Percentiles rank a stretch among this genome's conserved stretches.
These are phyloP conservation scores for Amaranthus palmeri DNA, from an alignment of 148 eudicot genomes.

Conservation along the genomic window DNA sequence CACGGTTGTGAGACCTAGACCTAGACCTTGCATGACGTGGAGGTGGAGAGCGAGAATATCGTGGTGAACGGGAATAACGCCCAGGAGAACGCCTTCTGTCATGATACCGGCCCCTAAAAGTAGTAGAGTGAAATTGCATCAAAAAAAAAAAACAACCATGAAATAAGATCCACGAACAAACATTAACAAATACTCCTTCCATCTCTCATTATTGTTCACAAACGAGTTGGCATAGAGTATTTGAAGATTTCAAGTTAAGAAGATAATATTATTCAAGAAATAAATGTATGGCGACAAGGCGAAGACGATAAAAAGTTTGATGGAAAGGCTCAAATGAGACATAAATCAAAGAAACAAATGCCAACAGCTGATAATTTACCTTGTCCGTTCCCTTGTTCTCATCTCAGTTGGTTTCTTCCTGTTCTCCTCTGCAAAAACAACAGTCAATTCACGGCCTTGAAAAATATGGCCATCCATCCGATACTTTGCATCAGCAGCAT, in stretches of 20 bases:
- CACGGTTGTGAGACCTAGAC: constrained; percentile 62
- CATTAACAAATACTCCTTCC: neutral
- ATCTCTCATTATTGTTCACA: too few relatives aligned
- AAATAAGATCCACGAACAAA: neutral
- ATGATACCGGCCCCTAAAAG: constrained; percentile 42
- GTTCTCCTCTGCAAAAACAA: constrained; percentile 77
- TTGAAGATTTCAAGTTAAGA: too few relatives aligned
- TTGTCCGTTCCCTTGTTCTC: constrained; percentile 59
- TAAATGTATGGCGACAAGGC: too few relatives aligned
- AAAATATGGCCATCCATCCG: constrained; percentile 87
- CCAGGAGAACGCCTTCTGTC: constrained; percentile 79
- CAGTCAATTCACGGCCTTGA: constrained; percentile 63
- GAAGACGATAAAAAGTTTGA: too few relatives aligned
- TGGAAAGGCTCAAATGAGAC: too few relatives aligned
- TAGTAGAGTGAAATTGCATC: neutral
- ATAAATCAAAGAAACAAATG: neutral
- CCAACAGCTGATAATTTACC: constrained; percentile 23
- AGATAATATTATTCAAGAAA: too few relatives aligned
- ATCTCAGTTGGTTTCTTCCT: constrained; percentile 84
- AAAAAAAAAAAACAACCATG: neutral
- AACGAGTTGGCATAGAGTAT: too few relatives aligned
- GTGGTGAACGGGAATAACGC: constrained; percentile 65
- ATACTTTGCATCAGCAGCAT: constrained; percentile 94
- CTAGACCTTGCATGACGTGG: constrained; percentile 64
- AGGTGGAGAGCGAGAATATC: constrained; percentile 59